Evolutionary conservation across 768 basidiomycete genomes (phyloP).

Genomic region (Cyclocybe aegerita): DNA sequence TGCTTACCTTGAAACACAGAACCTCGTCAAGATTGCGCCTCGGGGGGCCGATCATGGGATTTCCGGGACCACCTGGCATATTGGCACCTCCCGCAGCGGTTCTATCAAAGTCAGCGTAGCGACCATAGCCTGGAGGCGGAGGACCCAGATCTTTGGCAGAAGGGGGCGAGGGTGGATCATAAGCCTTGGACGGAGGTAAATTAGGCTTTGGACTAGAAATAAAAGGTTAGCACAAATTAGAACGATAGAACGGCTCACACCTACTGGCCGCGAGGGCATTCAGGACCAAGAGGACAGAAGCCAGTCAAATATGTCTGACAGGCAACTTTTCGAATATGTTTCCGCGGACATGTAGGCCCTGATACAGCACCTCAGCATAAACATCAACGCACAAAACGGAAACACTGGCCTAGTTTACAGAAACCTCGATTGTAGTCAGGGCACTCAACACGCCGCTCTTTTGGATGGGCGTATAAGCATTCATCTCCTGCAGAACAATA

Average conservation of each 20-base stretch:
- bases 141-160: conserved; percentile 82
- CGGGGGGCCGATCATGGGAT: conserved; percentile 31
- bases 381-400: neutral
- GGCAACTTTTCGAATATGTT: conserved; percentile 88
- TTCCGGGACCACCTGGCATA: conserved; percentile 22
- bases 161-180: conserved; percentile 74
- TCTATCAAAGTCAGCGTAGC: conserved; percentile 78
- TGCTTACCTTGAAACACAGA: conserved; percentile 78
- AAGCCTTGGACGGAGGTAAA: conserved; percentile 68
- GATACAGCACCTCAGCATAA: conserved; percentile 8
- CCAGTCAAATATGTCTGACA: conserved; percentile 92
- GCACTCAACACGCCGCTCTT: conserved; percentile 89
- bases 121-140: conserved; percentile 88
- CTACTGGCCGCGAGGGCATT: conserved; percentile 89
- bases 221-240: conserved; percentile 9
- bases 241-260: conserved; percentile 29
- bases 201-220: conserved; percentile 70
- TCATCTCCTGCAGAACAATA: conserved; percentile 97
- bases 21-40: conserved; percentile 83
- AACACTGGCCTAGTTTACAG: conserved; percentile 81
- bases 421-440: conserved; percentile 96
- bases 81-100: conserved; percentile 35
- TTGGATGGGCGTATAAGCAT: conserved; percentile 94
- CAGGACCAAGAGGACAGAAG: conserved; percentile 87
- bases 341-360: conserved; percentile 89